Conservation (phyloP, 106 monocot species). For the Dendrobium huoshanense region DNA sequence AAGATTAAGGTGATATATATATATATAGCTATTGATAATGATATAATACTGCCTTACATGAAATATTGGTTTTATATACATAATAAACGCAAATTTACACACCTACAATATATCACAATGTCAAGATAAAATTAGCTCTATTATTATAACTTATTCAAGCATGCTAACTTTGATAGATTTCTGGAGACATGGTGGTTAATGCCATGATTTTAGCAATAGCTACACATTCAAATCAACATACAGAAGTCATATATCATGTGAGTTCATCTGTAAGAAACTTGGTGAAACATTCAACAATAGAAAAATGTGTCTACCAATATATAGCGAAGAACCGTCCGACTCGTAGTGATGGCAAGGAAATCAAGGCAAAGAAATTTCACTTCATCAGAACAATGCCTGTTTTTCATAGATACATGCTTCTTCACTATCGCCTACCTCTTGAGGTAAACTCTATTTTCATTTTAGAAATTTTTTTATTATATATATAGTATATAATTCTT, state of each 20-base stretch:
- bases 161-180: conserved; percentile 26
- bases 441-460: conserved; percentile 15
- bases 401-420: conserved; percentile 37
- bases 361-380: conserved; percentile 1
- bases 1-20: too few species aligned
- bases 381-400: conserved; percentile 15
- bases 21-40: too few species aligned
- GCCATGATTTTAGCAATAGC: conserved; percentile 52
- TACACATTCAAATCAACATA: conserved; percentile 21
- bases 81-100: too few species aligned
- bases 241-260: conserved; percentile 36
- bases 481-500: not conserved
- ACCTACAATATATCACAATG: too few species aligned
- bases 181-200: conserved; percentile 65
- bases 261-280: conserved; percentile 42
- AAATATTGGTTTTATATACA: too few species aligned
- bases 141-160: too few species aligned
- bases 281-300: conserved; percentile 13
- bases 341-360: conserved; percentile 29
- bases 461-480: not conserved
- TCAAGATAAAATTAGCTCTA: too few species aligned
- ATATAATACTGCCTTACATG: too few species aligned
- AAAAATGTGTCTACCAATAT: conserved; percentile 18
- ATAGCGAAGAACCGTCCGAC: conserved; percentile 28
- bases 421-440: conserved; percentile 42